These are phyloP conservation scores for Kurtzmaniella fragi DNA, from an alignment of 805 yeast genomes.

Conservation along the genomic window DNA sequence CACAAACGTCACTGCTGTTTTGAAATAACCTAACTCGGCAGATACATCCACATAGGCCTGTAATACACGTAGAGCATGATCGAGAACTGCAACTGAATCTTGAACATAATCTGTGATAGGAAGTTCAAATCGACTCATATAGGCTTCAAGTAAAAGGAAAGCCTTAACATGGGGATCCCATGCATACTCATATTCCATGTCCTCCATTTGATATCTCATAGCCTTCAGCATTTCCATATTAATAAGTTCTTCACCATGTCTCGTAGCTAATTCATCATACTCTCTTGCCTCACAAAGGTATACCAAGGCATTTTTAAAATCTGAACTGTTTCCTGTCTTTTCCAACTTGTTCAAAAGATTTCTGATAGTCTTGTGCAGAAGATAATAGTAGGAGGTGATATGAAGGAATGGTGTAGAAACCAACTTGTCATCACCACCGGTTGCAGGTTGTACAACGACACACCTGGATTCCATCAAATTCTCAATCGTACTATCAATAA, in stretches of 20 bases:
- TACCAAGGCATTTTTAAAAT: slow-evolving; percentile 60
- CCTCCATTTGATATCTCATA: slow-evolving; percentile 59
- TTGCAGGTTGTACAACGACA: slow-evolving; percentile 45
- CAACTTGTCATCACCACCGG: slow-evolving; percentile 25
- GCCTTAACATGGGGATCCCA: slow-evolving; percentile 89
- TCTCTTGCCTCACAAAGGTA: slow-evolving; percentile 64
- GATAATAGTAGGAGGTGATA: slow-evolving; percentile 86
- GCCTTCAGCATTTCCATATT: slow-evolving; percentile 78
- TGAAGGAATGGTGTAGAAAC: slow-evolving; percentile 77
- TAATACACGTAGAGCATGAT: slow-evolving; percentile 87
- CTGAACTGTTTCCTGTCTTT: slow-evolving; percentile 22
- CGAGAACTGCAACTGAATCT: slow-evolving; percentile 88
- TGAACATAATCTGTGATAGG: slow-evolving; percentile 95
- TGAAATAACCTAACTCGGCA: slow-evolving; percentile 71
- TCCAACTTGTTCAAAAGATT: slow-evolving; percentile 52
- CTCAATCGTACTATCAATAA: slow-evolving; percentile 65
- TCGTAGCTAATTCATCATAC: slow-evolving; percentile 81
- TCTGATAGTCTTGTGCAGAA: slow-evolving; percentile 86
- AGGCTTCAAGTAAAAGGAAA: slow-evolving; percentile 67
- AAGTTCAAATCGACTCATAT: slow-evolving; percentile 62
- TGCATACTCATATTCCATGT: slow-evolving; percentile 54
- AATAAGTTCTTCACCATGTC: slow-evolving; percentile 88
- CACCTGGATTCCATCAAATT: slow-evolving; percentile 72
- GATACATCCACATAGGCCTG: slow-evolving; percentile 92
- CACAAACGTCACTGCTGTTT: slow-evolving; percentile 58